Evolutionary conservation across 352 stramenopile species (phyloP), one percentile per base, ranked within the genome.

Genomic region (Halophytophthora batemanensis): DNA sequence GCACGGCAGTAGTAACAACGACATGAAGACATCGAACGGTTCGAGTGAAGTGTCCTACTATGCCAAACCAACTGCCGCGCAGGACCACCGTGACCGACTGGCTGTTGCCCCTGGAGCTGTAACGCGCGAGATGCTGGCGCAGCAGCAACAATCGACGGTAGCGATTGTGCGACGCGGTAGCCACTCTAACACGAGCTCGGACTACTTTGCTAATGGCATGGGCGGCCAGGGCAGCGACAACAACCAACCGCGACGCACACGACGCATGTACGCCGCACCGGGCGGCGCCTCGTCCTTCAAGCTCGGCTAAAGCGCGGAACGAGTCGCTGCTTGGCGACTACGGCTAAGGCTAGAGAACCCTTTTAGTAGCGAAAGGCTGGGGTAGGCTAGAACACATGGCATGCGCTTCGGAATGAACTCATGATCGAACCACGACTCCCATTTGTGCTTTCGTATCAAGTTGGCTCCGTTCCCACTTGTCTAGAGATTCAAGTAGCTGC

Each of bases 11-110:
- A 50, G 35, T 17, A 48, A 31, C 33, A 61, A 50, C 12, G 7
- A 55, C 14, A 19, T 52, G n/a, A 59, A 67, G 38, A 53, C 47
- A 37, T 12, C 29, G 29, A 10, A 38, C 1, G 61, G 60, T 25
- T 68, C 64, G 6, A 66, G 61, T 33, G 74, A 80, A 39, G 22
- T 68, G 12, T 84, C 70, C 28, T 78, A 69, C 54, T 82, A 82
- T 29, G 60, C 64, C 22, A 73, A 61, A 19, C 50, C 59, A 1
- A 74, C 61, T 1, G 31, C 56, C n/a, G 23, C 53, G 6, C 68
- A 81, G 50, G 66, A 65, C 14, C 64, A 70, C 8, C 71, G 74
- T 25, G 74, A 82, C 35, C 65, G 54, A 17, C 36, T 84, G 18
- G 57, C 70, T 0, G 31, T 68, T 28, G 59, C 70, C n/a, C 74